Evolutionary conservation across 257 asterid genomes (phyloP).

Genomic region (Penstemon barbatus): DNA sequence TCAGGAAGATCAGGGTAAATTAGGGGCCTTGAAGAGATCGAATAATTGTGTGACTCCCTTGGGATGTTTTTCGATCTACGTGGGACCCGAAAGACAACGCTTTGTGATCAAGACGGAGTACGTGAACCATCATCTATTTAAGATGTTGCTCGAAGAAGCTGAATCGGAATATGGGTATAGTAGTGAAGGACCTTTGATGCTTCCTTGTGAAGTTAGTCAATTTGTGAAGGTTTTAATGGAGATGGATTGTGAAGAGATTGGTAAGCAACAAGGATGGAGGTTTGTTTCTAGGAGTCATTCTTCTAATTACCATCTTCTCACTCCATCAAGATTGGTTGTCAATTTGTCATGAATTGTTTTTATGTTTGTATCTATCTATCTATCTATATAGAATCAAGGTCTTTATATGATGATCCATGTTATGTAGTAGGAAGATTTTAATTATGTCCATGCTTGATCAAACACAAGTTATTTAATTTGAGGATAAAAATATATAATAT

Average conservation of each 20-base stretch:
- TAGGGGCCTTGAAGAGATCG: too few relatives aligned
- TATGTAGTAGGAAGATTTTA: too few relatives aligned
- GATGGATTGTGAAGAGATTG: constrained; percentile 37
- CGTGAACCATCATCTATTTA: constrained; percentile 56
- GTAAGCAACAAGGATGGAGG: constrained; percentile 25
- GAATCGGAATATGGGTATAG: constrained; percentile 61
- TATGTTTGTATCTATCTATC: too few relatives aligned
- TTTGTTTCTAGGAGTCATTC: constrained; percentile 20
- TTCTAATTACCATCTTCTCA: too few relatives aligned
- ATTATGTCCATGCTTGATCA: too few relatives aligned
- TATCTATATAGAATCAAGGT: too few relatives aligned
- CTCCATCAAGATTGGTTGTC: too few relatives aligned
- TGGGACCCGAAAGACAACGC: constrained; percentile 49
- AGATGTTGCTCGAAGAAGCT: constrained; percentile 59
- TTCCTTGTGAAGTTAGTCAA: constrained; percentile 54
- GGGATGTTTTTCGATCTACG: constrained; percentile 62
- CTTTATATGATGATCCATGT: too few relatives aligned
- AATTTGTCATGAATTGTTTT: too few relatives aligned
- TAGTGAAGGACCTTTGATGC: constrained; percentile 51
- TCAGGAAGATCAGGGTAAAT: too few relatives aligned
- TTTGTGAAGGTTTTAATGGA: constrained; percentile 47
- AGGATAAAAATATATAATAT: too few relatives aligned
- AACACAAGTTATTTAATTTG: too few relatives aligned
- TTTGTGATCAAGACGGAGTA: constrained; percentile 49
- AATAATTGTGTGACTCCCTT: constrained; percentile 35